Evolutionary conservation across 1,284 basidiomycete genomes (phyloP), one percentile per base, ranked within the genome.

Genomic region (Neolentinus lepideus): DNA sequence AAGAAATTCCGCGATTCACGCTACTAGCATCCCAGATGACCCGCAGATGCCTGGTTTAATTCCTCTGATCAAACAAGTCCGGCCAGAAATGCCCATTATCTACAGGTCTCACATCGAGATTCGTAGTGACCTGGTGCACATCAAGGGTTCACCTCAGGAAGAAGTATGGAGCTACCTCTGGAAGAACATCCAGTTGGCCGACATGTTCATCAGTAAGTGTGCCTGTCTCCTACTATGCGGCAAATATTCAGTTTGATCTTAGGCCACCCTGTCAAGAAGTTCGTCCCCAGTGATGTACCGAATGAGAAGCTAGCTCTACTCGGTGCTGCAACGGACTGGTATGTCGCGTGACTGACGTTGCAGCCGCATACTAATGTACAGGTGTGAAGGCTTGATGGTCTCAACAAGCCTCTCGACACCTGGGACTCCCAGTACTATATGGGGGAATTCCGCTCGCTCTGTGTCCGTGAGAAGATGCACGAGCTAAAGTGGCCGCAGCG

Each of bases 91-190:
- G 52, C 91, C 91, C 51, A 90, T 94, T 65, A 77, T 93, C 61
- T 94, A 94, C 69, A 85, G 92, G 43, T 94, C 91, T 47, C 92
- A 94, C 74, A 94, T 94, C 59, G 92, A 94, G 72, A 91, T 93
- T 68, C 83, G 88, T 31, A 87, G 84, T 61, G 88, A 90, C 68
- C 81, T 91, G 53, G 81, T 88, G 27, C 84, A 88, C 65, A 74
- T 80, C 31, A 71, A 81, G 29, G 85, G 87, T 38, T 92, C 91
- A 4, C 87, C 89, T 26, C 91, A 94, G 64, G 81, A 88, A 64
- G 87, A 90, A 61, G 91, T 93, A 11, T 94, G 92, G 91, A 80
- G 92, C 64, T 94, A 93, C 68, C 77, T 94, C 16, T 94, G 88
- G 85, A 86, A 90, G 63, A 92, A 92, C 69, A 90, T 94, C 65